A percentile compares a stretch with the other conserved stretches of the same genome.
Conservation (phyloP, 2,329 filamentous ascomycete genomes). For the Colletotrichum liriopes region DNA sequence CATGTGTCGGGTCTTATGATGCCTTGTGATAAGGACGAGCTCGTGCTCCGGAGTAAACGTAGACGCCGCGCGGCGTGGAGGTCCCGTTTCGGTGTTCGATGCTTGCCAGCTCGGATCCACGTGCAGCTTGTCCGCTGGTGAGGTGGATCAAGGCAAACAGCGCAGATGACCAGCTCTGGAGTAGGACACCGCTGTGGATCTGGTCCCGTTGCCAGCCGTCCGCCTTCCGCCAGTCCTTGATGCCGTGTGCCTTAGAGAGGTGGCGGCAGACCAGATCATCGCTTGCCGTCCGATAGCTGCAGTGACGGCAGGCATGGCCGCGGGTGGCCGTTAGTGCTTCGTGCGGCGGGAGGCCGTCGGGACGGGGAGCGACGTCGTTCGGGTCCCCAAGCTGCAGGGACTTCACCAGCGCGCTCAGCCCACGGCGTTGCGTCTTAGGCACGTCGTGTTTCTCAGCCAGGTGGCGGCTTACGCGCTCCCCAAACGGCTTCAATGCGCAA, state of each 20-base stretch:
- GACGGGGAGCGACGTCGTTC: background rate
- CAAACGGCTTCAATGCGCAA: constrained; percentile 2
- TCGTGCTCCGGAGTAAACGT: background rate
- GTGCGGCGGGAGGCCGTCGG: background rate
- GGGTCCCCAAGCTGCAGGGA: background rate
- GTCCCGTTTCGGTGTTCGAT: background rate
- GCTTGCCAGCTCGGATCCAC: background rate
- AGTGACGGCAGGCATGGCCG: background rate
- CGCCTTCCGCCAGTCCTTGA: background rate
- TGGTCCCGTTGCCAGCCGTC: constrained; percentile 6
- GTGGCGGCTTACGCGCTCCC: constrained; percentile 10
- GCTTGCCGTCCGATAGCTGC: background rate
- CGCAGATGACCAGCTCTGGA: constrained; percentile 10
- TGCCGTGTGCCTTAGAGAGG: background rate
- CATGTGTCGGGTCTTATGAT: background rate
- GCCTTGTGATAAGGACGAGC: background rate
- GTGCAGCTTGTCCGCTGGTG: background rate
- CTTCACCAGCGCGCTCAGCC: constrained; percentile 5
- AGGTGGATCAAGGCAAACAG: background rate
- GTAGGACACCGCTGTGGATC: background rate
- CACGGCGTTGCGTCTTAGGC: background rate
- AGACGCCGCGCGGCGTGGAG: background rate
- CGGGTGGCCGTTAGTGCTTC: background rate
- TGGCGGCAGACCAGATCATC: background rate
- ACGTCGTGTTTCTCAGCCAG: constrained; percentile 15